Evolutionary conservation across 257 asterid genomes (phyloP).

Genomic region (Knoxia roxburghii): DNA sequence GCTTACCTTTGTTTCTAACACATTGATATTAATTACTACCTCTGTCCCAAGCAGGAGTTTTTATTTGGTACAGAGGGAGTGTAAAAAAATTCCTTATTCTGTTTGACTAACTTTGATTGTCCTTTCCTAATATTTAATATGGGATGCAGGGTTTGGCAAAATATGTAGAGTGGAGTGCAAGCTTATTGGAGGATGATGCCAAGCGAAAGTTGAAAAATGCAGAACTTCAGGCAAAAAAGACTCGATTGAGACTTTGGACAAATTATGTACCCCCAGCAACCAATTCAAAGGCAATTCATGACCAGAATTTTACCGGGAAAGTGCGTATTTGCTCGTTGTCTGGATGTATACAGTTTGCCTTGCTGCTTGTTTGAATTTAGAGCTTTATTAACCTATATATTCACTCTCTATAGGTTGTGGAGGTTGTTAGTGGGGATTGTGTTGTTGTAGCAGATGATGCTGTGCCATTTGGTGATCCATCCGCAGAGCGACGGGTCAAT

Average conservation of each 20-base stretch:
- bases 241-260: conserved; percentile 72
- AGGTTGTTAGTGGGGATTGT: conserved; percentile 91
- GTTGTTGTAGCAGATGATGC: conserved; percentile 86
- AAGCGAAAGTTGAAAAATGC: conserved; percentile 65
- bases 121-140: neutral
- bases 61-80: too few relatives aligned
- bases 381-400: neutral
- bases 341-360: neutral
- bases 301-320: conserved; percentile 92
- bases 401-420: conserved; percentile 65
- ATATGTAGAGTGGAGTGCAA: conserved; percentile 93
- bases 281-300: conserved; percentile 92
- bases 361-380: neutral
- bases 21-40: too few relatives aligned
- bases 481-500: conserved; percentile 91
- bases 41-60: too few relatives aligned
- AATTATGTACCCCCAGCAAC: conserved; percentile 81
- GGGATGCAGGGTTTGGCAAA: conserved; percentile 70
- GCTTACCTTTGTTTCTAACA: neutral
- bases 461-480: conserved; percentile 83
- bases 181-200: conserved; percentile 68
- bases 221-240: conserved; percentile 87
- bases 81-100: neutral
- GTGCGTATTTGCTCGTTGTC: conserved; percentile 29
- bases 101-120: neutral